Evolutionary conservation across 1,284 basidiomycete genomes (phyloP), one percentile per base, ranked within the genome.

Genomic region (Cronartium ribicola): DNA sequence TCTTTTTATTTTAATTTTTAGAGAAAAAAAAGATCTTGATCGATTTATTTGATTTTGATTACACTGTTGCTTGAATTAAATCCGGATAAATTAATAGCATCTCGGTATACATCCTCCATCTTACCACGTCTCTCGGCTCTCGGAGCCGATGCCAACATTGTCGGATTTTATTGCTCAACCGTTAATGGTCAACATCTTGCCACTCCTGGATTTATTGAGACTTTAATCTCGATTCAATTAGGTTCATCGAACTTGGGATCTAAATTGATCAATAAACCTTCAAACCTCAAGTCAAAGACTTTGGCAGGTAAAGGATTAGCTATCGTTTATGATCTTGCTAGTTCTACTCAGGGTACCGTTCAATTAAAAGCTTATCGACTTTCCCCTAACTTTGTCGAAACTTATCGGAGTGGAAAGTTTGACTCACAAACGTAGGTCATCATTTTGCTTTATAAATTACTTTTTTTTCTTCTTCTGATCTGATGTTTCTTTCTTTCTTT

Each of bases 161-260:
- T 98, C 74, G 96, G 96, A 60, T 93, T 97, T 83, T 99, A 99
- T 85, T 92, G 96, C 82, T 90, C 90, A 62, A 92, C 89, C 62
- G 79, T 78, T 75, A 78, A 80, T 76, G 78, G 79, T 36, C 79
- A 79, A 75, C 75, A 79, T 66, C 76, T 79, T 51, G 88, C 89
- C 20, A 85, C 92, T 67, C 92, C 93, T 51, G 92, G 92, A n/a
- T 97, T 95, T 83, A 90, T 89, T 79, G 90, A 93, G 80, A 87
- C 88, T n/a, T 83, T 96, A 63, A 85, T 98, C 66, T 92, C 97
- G 76, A 90, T 92, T 14, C 90, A 96, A 81, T 88, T 89, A 48
- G 87, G 90, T n/a, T 81, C 83, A 0, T 82, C 82, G 74, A 78
- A 89, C 89, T 80, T 90, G 90, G 82, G 89, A 88, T 69, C 88